phyloP scores from a whole-genome alignment of 139 green algal genomes.

The Chlorella ohadii region DNA sequence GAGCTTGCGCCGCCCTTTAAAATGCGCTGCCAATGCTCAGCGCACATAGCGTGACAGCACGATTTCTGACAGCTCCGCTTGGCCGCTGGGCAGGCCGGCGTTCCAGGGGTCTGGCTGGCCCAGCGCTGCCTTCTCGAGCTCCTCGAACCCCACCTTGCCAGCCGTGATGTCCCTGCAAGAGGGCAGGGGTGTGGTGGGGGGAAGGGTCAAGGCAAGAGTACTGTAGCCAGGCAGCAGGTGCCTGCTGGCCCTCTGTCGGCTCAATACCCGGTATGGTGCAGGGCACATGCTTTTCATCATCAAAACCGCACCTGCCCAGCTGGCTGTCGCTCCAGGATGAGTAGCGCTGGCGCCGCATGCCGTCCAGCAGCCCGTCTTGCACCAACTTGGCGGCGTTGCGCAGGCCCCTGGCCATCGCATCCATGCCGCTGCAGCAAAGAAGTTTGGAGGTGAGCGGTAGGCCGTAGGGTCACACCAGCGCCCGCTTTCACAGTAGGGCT shows the following conservation, averaged over 20 bases:
- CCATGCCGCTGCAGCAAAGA: constrained; percentile 56
- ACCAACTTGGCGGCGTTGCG: constrained; percentile 62
- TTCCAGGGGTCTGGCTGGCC: constrained; percentile 32
- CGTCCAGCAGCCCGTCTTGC: constrained; percentile 46
- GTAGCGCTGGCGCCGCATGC: constrained; percentile 35
- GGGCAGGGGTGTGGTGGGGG: background rate
- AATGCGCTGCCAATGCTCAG: background rate
- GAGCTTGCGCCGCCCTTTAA: too few relatives aligned
- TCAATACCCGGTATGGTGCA: too few relatives aligned
- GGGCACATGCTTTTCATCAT: background rate
- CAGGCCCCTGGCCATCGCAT: constrained; percentile 74
- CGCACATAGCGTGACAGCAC: constrained; percentile 35
- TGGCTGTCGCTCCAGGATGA: background rate
- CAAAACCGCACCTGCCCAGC: constrained; percentile 25
- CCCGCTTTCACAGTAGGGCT: too few relatives aligned
- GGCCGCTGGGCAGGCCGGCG: constrained; percentile 32
- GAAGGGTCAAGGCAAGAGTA: too few relatives aligned
- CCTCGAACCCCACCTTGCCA: constrained; percentile 49
- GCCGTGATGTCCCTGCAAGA: constrained; percentile 43
- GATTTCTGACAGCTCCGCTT: constrained; percentile 56
- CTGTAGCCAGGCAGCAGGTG: background rate
- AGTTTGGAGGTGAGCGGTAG: too few relatives aligned
- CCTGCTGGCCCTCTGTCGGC: background rate
- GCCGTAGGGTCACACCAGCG: too few relatives aligned
- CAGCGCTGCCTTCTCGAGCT: constrained; percentile 51